Evolutionary conservation across 2,329 filamentous ascomycete species (phyloP).

Genomic region (Fusarium fujikuroi): DNA sequence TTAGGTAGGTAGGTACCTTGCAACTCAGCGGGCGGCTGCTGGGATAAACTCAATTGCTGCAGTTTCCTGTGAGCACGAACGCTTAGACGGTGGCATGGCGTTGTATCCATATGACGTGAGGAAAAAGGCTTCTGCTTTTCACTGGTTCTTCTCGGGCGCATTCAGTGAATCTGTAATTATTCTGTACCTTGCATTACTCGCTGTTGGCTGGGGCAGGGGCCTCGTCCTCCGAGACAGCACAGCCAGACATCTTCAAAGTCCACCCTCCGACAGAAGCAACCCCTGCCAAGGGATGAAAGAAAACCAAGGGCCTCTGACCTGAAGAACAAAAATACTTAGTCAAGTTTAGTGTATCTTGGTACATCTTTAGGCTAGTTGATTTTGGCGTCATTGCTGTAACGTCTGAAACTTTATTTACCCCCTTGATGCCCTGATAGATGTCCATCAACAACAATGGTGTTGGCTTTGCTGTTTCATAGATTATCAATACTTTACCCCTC

Average conservation of each 20-base stretch:
- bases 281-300: neutral
- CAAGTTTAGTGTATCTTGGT: neutral
- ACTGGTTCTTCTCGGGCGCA: slow-evolving; percentile 2
- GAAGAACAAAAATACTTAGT: neutral
- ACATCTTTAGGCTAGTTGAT: neutral
- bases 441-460: slow-evolving; percentile 7
- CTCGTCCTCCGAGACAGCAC: slow-evolving; percentile 9
- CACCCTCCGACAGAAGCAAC: slow-evolving; percentile 16
- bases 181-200: slow-evolving; percentile 38
- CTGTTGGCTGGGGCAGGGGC: slow-evolving; percentile 21
- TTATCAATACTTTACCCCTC: slow-evolving; percentile 15
- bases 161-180: slow-evolving; percentile 17
- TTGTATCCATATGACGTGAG: neutral
- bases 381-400: neutral
- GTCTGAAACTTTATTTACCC: neutral
- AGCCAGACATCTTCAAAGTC: slow-evolving; percentile 30
- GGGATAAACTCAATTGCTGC: neutral
- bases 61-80: neutral
- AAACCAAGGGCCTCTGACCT: neutral
- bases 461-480: slow-evolving; percentile 39
- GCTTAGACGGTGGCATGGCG: neutral
- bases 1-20: neutral
- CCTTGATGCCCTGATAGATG: neutral
- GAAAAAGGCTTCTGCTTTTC: neutral
- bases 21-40: neutral